Base-by-base conservation (phyloP, 2,329 filamentous ascomycete genomes). In the Penicillium aurantiogriseum region DNA sequence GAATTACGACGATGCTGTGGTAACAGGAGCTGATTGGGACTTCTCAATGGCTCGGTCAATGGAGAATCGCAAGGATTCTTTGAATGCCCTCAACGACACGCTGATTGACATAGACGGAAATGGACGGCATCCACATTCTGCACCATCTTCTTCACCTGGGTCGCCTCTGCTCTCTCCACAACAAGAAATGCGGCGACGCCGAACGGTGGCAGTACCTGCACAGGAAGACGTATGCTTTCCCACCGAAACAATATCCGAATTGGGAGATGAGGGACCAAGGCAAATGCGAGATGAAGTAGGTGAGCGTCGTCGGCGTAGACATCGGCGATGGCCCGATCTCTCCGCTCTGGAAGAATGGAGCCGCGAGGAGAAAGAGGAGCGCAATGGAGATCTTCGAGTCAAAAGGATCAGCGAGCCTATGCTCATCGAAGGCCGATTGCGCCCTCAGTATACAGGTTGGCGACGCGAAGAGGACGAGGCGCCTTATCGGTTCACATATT, bases 401-500 rank as follows among this genome's bases (percentile, higher is more conserved):
- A 96, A 96, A 78, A 94, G 89, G 73, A 93, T 97, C 63, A 95
- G 89, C 6, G 94, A 99, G 71, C 94, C 94, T 10, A 87, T 97
- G 69, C 85, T 97, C 65, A 88, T 99, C 58, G 93, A 93, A 58
- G 94, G 94, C 0, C 85, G 94, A 53, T 78, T 99, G 44, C 87
- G 94, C 5, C 92, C 92, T 13, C 86, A 90, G 39, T 87, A 89
- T 62, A 85, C 84, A 65, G 84, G 85, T 15, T 99, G 93, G 93
- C 93, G 91, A 72, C 85, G 89, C 39, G 87, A 90, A 52, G 90
- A 94, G 62, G 92, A 96, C 59, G 93, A 97, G 63, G 86, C 88
- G 0, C 94, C 94, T 0, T 97, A 95, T 73, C 85, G 94, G 27
- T 99, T 97, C 73, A 97, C 94, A 0, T 99, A 99, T 74, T 99